phyloP scores from a whole-genome alignment of 1,284 basidiomycete genomes.

The Leccinum cinnamomeum region DNA sequence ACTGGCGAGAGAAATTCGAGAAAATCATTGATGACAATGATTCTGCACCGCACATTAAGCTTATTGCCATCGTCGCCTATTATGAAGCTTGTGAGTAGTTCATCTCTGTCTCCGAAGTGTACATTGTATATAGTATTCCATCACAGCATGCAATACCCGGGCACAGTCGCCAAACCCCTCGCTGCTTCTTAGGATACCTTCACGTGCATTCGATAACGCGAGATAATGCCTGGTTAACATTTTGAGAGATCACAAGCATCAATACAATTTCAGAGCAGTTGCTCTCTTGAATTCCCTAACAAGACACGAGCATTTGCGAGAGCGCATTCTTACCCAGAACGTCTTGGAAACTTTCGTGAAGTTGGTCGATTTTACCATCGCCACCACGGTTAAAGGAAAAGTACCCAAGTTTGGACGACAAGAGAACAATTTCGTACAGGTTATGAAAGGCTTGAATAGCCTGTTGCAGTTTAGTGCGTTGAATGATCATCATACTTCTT shows the following conservation, averaged over 20 bases:
- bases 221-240: constrained; percentile 11
- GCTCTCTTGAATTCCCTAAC: constrained; percentile 23
- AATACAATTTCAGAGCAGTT: constrained; percentile 21
- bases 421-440: constrained; percentile 18
- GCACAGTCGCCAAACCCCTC: neutral
- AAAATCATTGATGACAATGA: constrained; percentile 12
- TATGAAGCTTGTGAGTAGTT: constrained; percentile 22
- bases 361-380: constrained; percentile 18
- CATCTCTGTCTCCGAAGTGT: neutral
- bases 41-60: constrained; percentile 17
- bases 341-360: constrained; percentile 19
- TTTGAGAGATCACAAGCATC: constrained; percentile 13
- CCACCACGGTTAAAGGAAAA: neutral
- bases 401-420: neutral
- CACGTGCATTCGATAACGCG: constrained; percentile 6
- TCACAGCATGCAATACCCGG: constrained; percentile 7
- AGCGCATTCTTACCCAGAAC: constrained; percentile 13
- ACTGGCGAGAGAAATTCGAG: constrained; percentile 13
- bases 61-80: constrained; percentile 29
- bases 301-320: constrained; percentile 15
- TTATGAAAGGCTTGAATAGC: constrained; percentile 24
- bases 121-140: neutral
- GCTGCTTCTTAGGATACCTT: neutral
- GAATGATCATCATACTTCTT: neutral
- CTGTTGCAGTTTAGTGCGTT: constrained; percentile 25